Evolutionary conservation across 176 grass and related monocot species (phyloP).

Genomic region (Puccinellia tenuiflora): DNA sequence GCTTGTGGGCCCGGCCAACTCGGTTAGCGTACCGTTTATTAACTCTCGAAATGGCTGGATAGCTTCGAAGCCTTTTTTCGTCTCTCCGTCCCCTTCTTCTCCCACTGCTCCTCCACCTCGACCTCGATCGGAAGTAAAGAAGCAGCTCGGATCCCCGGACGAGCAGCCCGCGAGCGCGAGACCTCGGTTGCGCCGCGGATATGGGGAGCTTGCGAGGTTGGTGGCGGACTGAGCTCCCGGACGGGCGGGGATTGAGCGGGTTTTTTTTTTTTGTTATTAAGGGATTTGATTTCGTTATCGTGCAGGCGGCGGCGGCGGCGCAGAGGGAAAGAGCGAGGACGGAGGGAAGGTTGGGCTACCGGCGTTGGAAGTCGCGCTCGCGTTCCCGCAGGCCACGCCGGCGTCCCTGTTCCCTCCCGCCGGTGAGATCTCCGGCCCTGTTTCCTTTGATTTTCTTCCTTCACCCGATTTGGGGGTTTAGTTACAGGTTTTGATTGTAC

Average conservation of each 20-base stretch:
- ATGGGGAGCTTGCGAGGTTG: conserved; percentile 29
- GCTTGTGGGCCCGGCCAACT: not conserved
- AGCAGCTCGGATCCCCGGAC: conserved; percentile 2
- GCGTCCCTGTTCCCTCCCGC: conserved; percentile 58
- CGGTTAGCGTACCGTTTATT: not conserved
- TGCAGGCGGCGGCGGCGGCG: not conserved
- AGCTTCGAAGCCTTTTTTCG: not conserved
- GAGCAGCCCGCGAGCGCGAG: not conserved
- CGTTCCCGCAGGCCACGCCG: conserved; percentile 69
- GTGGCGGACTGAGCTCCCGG: not conserved
- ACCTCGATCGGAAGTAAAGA: not conserved
- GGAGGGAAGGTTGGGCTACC: conserved; percentile 47
- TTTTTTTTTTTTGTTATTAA: not conserved
- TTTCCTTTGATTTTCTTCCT: not conserved
- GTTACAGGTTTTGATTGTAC: not conserved
- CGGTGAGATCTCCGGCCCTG: conserved; percentile 21
- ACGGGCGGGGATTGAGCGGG: too few relatives aligned
- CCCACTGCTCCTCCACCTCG: not conserved
- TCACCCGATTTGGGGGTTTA: not conserved
- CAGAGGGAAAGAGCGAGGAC: not conserved
- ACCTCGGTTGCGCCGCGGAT: not conserved
- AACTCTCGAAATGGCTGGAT: conserved; percentile 13
- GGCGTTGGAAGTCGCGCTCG: conserved; percentile 43
- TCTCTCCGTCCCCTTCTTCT: not conserved
- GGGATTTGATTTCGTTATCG: not conserved